These are phyloP conservation scores for Heliocybe sulcata DNA, from an alignment of 1,284 basidiomycete genomes.

Conservation along the genomic window DNA sequence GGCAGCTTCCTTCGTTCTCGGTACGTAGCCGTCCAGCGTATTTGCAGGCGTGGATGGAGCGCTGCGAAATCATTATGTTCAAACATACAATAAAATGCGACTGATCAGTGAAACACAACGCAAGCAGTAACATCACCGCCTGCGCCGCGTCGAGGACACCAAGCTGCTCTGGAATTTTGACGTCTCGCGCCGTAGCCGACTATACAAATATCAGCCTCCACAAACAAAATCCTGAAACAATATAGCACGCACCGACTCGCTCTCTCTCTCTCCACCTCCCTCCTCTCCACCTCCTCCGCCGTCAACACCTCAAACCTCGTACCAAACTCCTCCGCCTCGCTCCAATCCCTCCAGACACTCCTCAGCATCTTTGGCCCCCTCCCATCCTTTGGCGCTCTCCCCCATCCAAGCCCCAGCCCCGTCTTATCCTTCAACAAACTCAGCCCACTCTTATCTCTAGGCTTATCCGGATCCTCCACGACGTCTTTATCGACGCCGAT, in stretches of 20 bases:
- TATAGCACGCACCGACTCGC: slow-evolving; percentile 53
- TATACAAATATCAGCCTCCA: slow-evolving; percentile 17
- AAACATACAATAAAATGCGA: slow-evolving; percentile 5
- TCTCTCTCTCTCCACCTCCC: slow-evolving; percentile 77
- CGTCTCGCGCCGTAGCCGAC: slow-evolving; percentile 66
- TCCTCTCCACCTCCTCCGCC: slow-evolving; percentile 86
- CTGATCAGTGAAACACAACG: background rate
- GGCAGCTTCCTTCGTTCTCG: too few relatives aligned
- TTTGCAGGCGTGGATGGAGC: too few relatives aligned
- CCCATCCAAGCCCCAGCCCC: slow-evolving; percentile 65
- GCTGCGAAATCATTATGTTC: too few relatives aligned
- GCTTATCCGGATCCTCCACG: slow-evolving; percentile 18
- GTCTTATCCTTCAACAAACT: slow-evolving; percentile 71
- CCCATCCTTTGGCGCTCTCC: slow-evolving; percentile 60
- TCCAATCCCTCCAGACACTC: slow-evolving; percentile 94
- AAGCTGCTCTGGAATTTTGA: slow-evolving; percentile 56
- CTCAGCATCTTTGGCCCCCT: slow-evolving; percentile 76
- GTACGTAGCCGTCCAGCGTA: too few relatives aligned
- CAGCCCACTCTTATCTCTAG: slow-evolving; percentile 40
- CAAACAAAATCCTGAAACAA: slow-evolving; percentile 1
- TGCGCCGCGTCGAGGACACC: slow-evolving; percentile 35
- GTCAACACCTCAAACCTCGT: slow-evolving; percentile 86
- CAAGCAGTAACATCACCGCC: slow-evolving; percentile 19
- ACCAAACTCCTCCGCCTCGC: slow-evolving; percentile 85
- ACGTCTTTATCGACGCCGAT: slow-evolving; percentile 49